Evolutionary conservation across 2,329 filamentous ascomycete species (phyloP).

Genomic region (Claviceps capensis): DNA sequence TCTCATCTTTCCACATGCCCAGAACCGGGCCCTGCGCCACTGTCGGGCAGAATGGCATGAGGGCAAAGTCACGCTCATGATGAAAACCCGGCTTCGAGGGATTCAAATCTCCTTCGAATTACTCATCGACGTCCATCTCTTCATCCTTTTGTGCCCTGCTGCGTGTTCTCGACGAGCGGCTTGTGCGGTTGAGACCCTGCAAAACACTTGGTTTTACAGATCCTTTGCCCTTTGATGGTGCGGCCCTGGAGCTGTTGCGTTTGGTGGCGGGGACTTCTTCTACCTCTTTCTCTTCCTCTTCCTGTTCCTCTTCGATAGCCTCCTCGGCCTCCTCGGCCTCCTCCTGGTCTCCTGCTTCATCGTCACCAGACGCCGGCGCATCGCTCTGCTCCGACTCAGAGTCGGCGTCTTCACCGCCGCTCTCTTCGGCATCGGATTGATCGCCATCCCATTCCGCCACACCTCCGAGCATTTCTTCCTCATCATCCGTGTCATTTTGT

Average conservation of each 20-base stretch:
- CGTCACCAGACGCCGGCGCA: conserved; percentile 8
- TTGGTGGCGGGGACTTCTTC: conserved; percentile 10
- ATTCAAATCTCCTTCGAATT: conserved; percentile 6
- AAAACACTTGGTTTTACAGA: conserved; percentile 14
- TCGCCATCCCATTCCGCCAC: conserved; percentile 45
- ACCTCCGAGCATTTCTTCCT: conserved; percentile 47
- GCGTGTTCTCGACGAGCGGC: conserved; percentile 14
- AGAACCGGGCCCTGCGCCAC: not conserved
- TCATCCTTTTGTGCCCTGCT: conserved; percentile 13
- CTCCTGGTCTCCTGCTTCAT: conserved; percentile 4
- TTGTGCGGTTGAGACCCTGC: conserved; percentile 10
- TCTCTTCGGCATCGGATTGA: conserved; percentile 19
- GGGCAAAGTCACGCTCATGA: not conserved
- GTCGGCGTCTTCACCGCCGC: conserved; percentile 9
- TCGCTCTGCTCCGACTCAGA: conserved; percentile 2
- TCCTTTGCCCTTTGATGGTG: conserved; percentile 11
- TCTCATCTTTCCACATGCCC: not conserved
- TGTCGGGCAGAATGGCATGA: not conserved
- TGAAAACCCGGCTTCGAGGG: not conserved
- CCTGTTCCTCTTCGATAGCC: not conserved
- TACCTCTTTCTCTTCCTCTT: conserved; percentile 2
- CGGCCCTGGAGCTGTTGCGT: conserved; percentile 13
- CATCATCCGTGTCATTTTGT: conserved; percentile 42
- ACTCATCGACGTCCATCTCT: conserved; percentile 24
- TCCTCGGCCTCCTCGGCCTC: conserved; percentile 1